Conservation (phyloP, 2,329 filamentous ascomycete species). For the Harringtonia lauricola region DNA sequence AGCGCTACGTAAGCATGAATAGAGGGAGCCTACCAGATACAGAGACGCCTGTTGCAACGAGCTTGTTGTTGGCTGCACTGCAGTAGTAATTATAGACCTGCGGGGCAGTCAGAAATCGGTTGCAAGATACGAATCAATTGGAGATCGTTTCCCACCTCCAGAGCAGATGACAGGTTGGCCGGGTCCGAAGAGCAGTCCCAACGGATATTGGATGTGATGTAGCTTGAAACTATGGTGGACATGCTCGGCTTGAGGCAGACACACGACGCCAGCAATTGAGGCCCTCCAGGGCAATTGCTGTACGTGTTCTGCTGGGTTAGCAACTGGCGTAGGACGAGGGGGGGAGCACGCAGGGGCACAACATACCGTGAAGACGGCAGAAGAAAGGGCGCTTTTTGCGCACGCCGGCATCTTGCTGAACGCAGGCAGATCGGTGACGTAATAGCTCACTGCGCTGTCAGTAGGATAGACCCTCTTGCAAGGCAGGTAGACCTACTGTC, state of each 20-base stretch:
- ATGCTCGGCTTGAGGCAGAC: conserved; percentile 39
- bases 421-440: conserved; percentile 38
- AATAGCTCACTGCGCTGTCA: conserved; percentile 34
- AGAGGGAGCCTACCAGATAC: no score
- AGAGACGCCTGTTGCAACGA: conserved; percentile 27
- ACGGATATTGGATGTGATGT: conserved; percentile 32
- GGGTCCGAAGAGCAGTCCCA: conserved; percentile 30
- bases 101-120: no score
- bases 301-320: conserved; percentile 21
- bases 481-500: conserved; percentile 29
- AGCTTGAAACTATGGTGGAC: conserved; percentile 27
- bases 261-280: conserved; percentile 39
- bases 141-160: no score
- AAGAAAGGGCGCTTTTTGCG: conserved; percentile 31
- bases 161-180: conserved; percentile 33
- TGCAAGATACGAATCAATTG: no score
- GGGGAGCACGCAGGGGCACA: not conserved
- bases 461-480: no score
- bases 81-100: conserved; percentile 36
- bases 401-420: conserved; percentile 33
- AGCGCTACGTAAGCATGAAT: no score
- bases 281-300: conserved; percentile 31
- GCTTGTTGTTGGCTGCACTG: conserved; percentile 32
- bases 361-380: conserved; percentile 28
- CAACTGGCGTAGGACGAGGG: not conserved